Conservation (phyloP, 148 eudicot genomes). For the Pharnaceum exiguum region DNA sequence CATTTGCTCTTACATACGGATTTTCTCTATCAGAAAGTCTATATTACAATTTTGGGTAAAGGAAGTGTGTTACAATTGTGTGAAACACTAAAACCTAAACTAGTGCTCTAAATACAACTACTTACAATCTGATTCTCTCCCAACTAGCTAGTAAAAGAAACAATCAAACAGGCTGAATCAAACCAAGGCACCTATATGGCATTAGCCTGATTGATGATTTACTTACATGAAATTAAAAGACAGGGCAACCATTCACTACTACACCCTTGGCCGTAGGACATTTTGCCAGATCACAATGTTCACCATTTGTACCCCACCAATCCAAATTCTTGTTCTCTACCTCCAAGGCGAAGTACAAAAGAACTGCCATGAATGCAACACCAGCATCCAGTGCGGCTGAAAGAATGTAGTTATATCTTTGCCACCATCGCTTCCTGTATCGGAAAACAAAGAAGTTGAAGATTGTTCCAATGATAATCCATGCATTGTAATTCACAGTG, state of each 20-base stretch:
- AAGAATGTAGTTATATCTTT: conserved; percentile 84
- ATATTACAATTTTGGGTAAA: no score
- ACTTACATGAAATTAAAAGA: conserved; percentile 21
- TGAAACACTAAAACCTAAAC: no score
- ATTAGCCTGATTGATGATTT: neutral
- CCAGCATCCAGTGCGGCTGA: conserved; percentile 97
- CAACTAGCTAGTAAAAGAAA: no score
- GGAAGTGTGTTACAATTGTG: no score
- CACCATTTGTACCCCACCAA: conserved; percentile 97
- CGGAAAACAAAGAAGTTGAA: conserved; percentile 84
- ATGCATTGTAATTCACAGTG: conserved; percentile 77
- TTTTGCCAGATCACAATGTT: conserved; percentile 73
- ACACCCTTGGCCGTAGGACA: conserved; percentile 93
- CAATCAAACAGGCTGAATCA: no score
- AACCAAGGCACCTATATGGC: conserved; percentile 1
- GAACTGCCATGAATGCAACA: conserved; percentile 95
- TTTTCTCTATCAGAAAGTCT: no score
- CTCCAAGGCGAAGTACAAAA: conserved; percentile 65
- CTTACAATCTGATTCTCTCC: no score
- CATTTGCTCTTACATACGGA: no score
- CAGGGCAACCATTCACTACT: conserved; percentile 69
- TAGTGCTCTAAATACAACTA: no score
- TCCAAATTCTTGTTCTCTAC: conserved; percentile 50
- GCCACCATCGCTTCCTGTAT: conserved; percentile 92
- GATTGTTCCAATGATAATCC: conserved; percentile 80